phyloP scores from a whole-genome alignment of 2,329 filamentous ascomycete genomes.

The Achaetomium macrosporum region DNA sequence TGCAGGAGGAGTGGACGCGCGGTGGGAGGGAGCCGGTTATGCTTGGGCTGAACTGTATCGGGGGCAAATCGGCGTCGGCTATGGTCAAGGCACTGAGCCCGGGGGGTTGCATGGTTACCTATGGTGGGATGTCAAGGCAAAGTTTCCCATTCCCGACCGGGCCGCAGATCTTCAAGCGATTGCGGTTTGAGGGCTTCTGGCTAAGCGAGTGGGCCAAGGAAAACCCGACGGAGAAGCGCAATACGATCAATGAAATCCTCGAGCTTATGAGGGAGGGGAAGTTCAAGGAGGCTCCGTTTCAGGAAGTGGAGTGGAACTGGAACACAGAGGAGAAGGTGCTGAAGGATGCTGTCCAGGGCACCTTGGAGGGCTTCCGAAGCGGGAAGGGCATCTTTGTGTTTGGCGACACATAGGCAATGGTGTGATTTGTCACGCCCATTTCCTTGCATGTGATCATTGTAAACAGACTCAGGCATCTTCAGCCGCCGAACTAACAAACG shows the following conservation, averaged over 20 bases:
- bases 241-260: conserved; percentile 80
- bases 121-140: conserved; percentile 90
- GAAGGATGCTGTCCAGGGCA: conserved; percentile 70
- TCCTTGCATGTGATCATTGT: background rate
- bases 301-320: conserved; percentile 77
- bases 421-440: too few relatives aligned
- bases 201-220: conserved; percentile 80
- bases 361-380: conserved; percentile 73
- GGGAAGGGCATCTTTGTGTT: conserved; percentile 92
- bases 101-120: conserved; percentile 76
- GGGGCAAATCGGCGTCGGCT: conserved; percentile 74
- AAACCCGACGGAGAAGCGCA: conserved; percentile 66
- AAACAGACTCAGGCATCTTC: background rate
- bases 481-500: too few relatives aligned
- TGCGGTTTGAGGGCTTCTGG: conserved; percentile 91
- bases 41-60: conserved; percentile 88
- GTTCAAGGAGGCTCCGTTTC: conserved; percentile 79
- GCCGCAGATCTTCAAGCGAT: conserved; percentile 86
- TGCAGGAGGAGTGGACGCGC: conserved; percentile 59
- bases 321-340: conserved; percentile 67
- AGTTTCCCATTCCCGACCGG: conserved; percentile 76
- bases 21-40: conserved; percentile 65
- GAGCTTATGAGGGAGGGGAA: conserved; percentile 66
- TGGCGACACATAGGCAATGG: conserved; percentile 44
- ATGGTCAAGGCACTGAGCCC: conserved; percentile 68